Base-by-base conservation (phyloP, 441 rosid genomes). In the Pelargonium australe region DNA sequence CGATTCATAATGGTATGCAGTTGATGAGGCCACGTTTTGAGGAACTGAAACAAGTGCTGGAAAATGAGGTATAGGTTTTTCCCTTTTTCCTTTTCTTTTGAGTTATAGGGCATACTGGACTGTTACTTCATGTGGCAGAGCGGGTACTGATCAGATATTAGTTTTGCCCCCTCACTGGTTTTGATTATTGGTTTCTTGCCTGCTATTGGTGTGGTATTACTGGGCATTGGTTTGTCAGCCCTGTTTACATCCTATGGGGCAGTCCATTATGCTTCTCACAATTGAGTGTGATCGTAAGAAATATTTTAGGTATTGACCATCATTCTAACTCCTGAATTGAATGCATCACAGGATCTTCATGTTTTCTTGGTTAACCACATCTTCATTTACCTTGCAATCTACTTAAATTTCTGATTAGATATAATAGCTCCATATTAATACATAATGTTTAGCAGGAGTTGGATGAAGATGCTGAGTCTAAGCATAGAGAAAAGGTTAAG, bases 391-490 rank as follows among this genome's bases (percentile, higher is more conserved):
- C 57, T 41, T 43, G 43, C 19, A 63, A 37, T n/a, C 63, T 6
- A 62, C 37, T 45, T 64, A 23, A 12, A 45, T 53, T 64, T 64
- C 63, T 23, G 43, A 70, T 19, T 64, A 49, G 17, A 7, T 64
- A 13, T 41, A 64, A 12, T 17, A 64, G 34, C 65, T 20, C 17
- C 31, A 45, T 28, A 20, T 7, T 1, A 19, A 23, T 6, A 57
- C 16, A 49, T 66, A 28, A 9, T 53, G 20, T 63, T 69, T 60
- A 63, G 57, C 70, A 84, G 87, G 78, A 68, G 40, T 19, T 64
- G 75, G 85, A 75, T 76, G 75, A 82, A 28, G 80, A 77, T 69
- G 80, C 80, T 66, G 74, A 76, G 73, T 76, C 82, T 58, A 78
- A 79, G 65, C 80, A 82, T 45, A 77, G 74, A 77, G 78, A 75